Conservation (phyloP, 768 basidiomycete genomes). For the Leccinum variicolor region DNA sequence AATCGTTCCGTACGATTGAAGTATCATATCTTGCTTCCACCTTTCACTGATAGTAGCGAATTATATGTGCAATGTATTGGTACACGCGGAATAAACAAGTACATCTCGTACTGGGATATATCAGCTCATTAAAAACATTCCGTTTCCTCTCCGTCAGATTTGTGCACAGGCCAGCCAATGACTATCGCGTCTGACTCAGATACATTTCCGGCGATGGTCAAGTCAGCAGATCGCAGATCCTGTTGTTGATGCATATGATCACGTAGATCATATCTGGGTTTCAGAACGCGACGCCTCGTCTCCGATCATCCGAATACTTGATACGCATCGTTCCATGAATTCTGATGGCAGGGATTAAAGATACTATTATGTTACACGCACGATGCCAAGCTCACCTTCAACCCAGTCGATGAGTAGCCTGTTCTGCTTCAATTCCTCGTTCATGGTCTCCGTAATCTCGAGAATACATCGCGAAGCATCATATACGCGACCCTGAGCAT, state of each 20-base stretch:
- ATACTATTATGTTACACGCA: neutral
- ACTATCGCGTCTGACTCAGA: neutral
- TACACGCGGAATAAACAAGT: no score
- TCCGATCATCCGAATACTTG: neutral
- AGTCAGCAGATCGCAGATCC: neutral
- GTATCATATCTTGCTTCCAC: no score
- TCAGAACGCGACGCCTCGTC: neutral
- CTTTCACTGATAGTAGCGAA: neutral
- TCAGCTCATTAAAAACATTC: neutral
- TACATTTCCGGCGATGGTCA: neutral
- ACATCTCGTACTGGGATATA: neutral
- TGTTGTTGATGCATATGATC: neutral
- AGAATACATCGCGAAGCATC: neutral
- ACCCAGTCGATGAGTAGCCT: neutral
- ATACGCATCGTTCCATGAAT: neutral
- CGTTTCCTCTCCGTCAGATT: neutral
- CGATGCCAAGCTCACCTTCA: neutral
- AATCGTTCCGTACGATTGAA: no score
- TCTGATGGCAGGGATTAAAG: neutral
- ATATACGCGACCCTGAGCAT: neutral
- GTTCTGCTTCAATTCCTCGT: neutral
- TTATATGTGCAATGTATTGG: neutral
- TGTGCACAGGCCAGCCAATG: neutral
- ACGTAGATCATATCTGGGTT: neutral
- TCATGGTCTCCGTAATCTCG: neutral